These are phyloP conservation scores for Podospora conica DNA, from an alignment of 495 filamentous ascomycete species.

Conservation along the genomic window DNA sequence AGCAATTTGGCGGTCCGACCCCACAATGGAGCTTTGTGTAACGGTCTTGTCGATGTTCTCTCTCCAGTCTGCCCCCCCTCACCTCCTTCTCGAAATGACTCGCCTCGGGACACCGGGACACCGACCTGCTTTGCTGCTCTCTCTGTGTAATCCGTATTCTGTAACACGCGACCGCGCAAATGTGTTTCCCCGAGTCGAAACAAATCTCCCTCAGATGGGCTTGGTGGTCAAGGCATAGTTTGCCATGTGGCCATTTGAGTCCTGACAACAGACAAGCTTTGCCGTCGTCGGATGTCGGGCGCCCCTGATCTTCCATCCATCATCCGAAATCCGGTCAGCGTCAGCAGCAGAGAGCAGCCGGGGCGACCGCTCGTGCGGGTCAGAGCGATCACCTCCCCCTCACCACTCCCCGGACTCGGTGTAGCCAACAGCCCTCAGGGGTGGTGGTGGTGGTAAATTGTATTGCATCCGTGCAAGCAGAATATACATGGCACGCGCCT, in stretches of 20 bases:
- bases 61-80: no score
- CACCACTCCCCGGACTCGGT: neutral
- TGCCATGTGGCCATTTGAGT: neutral
- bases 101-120: neutral
- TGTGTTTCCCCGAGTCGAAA: neutral
- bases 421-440: neutral
- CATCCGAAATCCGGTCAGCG: neutral
- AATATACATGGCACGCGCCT: neutral
- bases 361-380: neutral
- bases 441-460: neutral
- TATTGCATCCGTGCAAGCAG: neutral
- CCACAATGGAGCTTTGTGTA: neutral
- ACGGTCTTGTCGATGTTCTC: neutral
- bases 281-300: neutral
- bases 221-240: neutral
- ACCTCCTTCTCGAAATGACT: neutral
- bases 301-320: neutral
- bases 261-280: neutral
- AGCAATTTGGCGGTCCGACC: neutral
- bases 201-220: neutral
- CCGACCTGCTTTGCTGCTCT: neutral
- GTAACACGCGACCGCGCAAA: neutral
- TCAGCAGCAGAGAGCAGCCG: neutral
- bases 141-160: no score
- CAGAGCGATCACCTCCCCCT: neutral